Evolutionary conservation across 2,329 filamentous ascomycete species (phyloP).

Genomic region (Neurospora sp.): DNA sequence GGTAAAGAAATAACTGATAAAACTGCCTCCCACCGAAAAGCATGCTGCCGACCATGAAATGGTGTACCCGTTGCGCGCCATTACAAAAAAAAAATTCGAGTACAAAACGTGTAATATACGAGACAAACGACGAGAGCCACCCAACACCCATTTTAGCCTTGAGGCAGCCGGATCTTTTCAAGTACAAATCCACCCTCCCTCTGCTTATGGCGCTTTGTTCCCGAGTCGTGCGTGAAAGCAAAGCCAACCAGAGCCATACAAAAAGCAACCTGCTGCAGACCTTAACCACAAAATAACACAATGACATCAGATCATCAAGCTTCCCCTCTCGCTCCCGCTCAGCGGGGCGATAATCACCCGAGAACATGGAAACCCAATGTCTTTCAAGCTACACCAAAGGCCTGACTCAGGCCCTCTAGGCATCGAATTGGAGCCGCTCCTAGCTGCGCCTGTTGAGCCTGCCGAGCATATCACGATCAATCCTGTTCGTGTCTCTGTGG

Average conservation of each 20-base stretch:
- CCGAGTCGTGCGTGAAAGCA: not conserved
- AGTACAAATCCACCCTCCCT: not conserved
- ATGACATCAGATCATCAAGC: not conserved
- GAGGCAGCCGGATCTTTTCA: not conserved
- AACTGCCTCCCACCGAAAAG: not conserved
- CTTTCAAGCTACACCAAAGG: not conserved
- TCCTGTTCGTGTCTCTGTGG: constrained; percentile 23
- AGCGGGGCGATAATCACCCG: not conserved
- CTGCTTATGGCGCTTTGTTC: not conserved
- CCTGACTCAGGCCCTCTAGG: not conserved
- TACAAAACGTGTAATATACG: not conserved
- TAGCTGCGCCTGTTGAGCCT: constrained; percentile 33
- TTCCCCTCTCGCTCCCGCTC: not conserved
- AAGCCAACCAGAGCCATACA: not conserved
- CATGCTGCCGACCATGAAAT: not conserved
- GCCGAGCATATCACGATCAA: constrained; percentile 45
- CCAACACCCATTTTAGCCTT: not conserved
- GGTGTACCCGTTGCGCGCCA: not conserved
- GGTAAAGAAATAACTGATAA: not conserved
- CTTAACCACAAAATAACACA: not conserved
- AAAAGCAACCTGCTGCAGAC: not conserved
- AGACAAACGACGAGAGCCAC: not conserved
- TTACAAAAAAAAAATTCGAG: not conserved
- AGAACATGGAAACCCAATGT: not conserved
- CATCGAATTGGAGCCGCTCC: not conserved